These are phyloP conservation scores for Neofusicoccum kwambonambiense DNA, from an alignment of 2,329 filamentous ascomycete species.

Conservation along the genomic window DNA sequence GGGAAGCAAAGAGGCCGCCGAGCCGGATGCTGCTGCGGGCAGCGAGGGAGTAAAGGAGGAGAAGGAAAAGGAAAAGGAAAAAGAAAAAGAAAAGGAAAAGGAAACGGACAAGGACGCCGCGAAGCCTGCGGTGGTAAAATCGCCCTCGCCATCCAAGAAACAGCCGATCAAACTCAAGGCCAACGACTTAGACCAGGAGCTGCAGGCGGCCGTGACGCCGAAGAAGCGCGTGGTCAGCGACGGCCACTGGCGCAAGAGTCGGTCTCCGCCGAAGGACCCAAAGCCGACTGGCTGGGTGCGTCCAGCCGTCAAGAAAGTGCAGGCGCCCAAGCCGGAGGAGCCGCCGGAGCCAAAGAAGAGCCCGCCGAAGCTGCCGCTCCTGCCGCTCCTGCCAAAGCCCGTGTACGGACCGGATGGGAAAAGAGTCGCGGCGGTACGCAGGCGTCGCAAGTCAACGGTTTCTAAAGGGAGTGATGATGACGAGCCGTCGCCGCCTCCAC, in stretches of 20 bases:
- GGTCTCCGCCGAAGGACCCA: constrained; percentile 34
- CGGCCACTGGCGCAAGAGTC: constrained; percentile 74
- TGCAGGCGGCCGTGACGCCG: constrained; percentile 61
- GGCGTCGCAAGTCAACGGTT: constrained; percentile 5
- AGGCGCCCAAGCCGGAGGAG: constrained; percentile 9
- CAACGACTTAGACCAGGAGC: constrained; percentile 45
- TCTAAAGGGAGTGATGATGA: constrained; percentile 16
- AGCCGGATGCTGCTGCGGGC: background rate
- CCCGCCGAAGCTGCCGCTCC: constrained; percentile 2
- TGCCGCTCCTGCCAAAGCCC: constrained; percentile 5
- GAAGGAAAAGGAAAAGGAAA: background rate
- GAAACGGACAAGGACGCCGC: constrained; percentile 13
- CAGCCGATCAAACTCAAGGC: constrained; percentile 29
- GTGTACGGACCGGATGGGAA: constrained; percentile 13
- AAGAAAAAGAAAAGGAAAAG: background rate
- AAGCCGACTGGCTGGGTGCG: constrained; percentile 40
- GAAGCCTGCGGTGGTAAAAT: background rate
- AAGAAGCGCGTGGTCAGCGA: constrained; percentile 93
- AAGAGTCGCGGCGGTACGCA: constrained; percentile 10
- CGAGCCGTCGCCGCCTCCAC: background rate
- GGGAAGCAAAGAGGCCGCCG: background rate
- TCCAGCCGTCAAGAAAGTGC: constrained; percentile 29
- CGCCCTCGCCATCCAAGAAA: constrained; percentile 19
- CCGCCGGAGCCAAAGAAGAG: constrained; percentile 15
- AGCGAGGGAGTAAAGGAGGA: background rate